Percentiles rank a stretch among this genome's conserved stretches.
phyloP scores from a whole-genome alignment of 257 asterid species.

The Salvia hispanica region DNA sequence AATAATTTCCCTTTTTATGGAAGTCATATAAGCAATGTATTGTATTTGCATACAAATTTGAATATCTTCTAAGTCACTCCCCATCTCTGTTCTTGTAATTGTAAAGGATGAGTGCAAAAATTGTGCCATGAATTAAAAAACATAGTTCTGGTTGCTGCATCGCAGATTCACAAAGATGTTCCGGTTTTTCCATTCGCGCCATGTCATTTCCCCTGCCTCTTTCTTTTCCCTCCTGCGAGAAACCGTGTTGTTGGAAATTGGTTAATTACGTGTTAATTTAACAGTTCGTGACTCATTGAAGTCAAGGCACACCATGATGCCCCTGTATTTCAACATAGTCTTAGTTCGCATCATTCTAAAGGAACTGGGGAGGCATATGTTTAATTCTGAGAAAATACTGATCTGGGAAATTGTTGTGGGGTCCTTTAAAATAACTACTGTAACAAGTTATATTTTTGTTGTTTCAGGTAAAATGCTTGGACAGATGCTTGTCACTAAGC shows the following conservation, averaged over 20 bases:
- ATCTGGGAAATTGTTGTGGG: slow-evolving; percentile 1
- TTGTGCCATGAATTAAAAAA: neutral
- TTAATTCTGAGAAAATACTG: slow-evolving; percentile 15
- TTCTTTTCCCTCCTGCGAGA: slow-evolving; percentile 6
- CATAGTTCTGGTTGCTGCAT: slow-evolving; percentile 19
- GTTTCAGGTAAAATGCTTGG: slow-evolving; percentile 93
- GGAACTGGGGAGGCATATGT: neutral
- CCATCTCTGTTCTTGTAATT: slow-evolving; percentile 11
- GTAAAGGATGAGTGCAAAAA: neutral
- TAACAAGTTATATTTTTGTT: slow-evolving; percentile 22
- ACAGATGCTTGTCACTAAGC: slow-evolving; percentile 91
- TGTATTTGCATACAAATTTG: slow-evolving; percentile 10
- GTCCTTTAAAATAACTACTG: neutral
- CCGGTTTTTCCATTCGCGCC: slow-evolving; percentile 11
- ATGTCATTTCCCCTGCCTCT: slow-evolving; percentile 10
- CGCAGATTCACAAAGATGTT: neutral
- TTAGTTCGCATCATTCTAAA: neutral
- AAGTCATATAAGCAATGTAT: slow-evolving; percentile 14
- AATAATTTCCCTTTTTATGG: neutral
- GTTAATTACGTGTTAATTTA: too few species aligned
- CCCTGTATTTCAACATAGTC: slow-evolving; percentile 12
- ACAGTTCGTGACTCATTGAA: neutral
- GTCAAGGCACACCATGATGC: neutral
- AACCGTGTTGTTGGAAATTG: neutral
- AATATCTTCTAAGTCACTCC: slow-evolving; percentile 15